Evolutionary conservation across 768 basidiomycete genomes (phyloP), one percentile per base, ranked within the genome.

Genomic region (Calocybe gangraenosa): DNA sequence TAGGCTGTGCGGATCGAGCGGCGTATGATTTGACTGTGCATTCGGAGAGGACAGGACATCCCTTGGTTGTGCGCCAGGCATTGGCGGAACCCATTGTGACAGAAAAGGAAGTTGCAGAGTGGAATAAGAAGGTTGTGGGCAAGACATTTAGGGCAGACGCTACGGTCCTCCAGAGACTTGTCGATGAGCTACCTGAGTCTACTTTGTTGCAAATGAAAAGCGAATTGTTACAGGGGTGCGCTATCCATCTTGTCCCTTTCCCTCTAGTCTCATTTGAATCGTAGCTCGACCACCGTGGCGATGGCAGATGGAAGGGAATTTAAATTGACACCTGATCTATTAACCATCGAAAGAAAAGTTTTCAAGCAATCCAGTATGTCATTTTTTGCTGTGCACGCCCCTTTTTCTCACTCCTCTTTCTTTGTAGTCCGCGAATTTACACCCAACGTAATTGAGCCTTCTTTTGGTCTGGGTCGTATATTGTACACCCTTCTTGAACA

Each of bases 391-490:
- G 20, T 37, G 20, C 36, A 30, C 41, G 19, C 34, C 44, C 6
- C 28, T 8, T 11, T 17, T 3, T 40, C 37, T n/a, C 10, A 7
- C 39, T 42, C 39, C 37, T 44, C 43, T 46, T 46, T n/a, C n/a
- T n/a, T n/a, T n/a, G n/a, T 30, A 96, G 93, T 91, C 53, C 90
- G 95, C 53, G 94, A 97, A 67, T 96, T 78, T 68, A 92, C 83
- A 44, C 96, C 95, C 30, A 98, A 97, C 65, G 96, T 99, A 65
- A 95, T 98, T 63, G 95, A 97, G 64, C 94, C 96, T 18, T 99
- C 96, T 3, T 96, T 97, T 66, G 95, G 96, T 48, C 81, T 98
- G 54, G 95, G 95, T 43, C 92, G 95, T 44, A 96, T 98, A 57
- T 73, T 97, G 37, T 97, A 97, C 65, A 82, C 81, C 21, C 74